Base-by-base conservation (phyloP, 495 filamentous ascomycete genomes). In the Diplogelasinospora grovesii region DNA sequence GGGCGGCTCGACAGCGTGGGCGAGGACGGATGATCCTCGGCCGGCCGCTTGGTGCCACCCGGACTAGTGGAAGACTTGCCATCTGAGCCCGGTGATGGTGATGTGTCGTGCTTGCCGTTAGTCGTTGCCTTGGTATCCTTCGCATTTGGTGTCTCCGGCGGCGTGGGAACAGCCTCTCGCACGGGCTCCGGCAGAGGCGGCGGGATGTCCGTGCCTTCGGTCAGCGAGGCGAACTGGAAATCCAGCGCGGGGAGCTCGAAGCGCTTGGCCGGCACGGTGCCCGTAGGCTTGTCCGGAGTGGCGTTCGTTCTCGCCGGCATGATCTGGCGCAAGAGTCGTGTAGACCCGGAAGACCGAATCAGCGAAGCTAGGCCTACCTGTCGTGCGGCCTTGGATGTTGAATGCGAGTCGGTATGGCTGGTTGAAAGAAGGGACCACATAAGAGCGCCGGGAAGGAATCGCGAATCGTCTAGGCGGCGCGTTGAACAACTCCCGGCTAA, bases 181-280 rank as follows among this genome's bases (percentile, higher is more conserved):
- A 69, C 43, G 10, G 74, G 73, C 21, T 71, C 75, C 5, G 71
- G 71, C 13, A 52, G 53, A 5, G 74, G 74, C 26, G 74, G 71
- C 25, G 74, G 74, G 43, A 78, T 78, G 47, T 75, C 52, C 43
- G 74, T 78, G 14, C 74, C 74, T 16, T 75, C 74, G 15, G 74
- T 78, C 45, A 78, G 48, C 8, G 71, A 71, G 39, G 63, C 61
- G 39, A 78, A 68, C 13, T 63, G 63, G 52, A 73, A 56, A 40
- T 72, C 58, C 15, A 78, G 60, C 13, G 63, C 65, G 16, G 72
- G 74, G 16, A 76, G 69, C 53, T 75, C 66, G 46, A 78, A 76
- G 44, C 66, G 64, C 46, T 65, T 69, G 31, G 55, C 30, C n/a
- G 44, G 19, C 24, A 43, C 29, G 4, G 46, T 43, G 41, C 21